Base-by-base conservation (phyloP, 345 rosid species). In the Eucalyptus urophylla region DNA sequence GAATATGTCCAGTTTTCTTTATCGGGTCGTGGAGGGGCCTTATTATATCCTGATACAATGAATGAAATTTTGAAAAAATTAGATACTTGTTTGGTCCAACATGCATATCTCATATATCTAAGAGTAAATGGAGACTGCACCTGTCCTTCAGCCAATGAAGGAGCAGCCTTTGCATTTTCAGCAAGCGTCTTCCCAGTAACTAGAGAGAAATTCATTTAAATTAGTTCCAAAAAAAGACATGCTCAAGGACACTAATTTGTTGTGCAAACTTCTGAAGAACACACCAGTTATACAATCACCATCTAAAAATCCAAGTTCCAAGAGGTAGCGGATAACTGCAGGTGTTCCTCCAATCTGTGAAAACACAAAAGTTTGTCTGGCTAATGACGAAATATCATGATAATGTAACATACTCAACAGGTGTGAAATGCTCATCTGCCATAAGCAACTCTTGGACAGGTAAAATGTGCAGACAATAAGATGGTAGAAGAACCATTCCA, bases 151-250 rank as follows among this genome's bases (percentile, higher is more conserved):
- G 97, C 69, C 91, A 98, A 94, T 87, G 89, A 88, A 53, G 99
- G 97, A 90, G 95, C 95, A 87, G 88, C 90, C 91, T 90, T 90
- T 69, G 94, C 91, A 89, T 98, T 97, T 93, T 98, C 98, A 87
- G 97, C 98, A 92, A 97, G 90, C 56, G 98, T 96, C 94, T 95
- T 97, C 90, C 99, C 99, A 43, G 99, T 97, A 60, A 98, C 99
- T 98, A 89, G 87, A 90, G 72, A 76, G 56, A 31, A 91, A 89
- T 88, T 37, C 86, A 88, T 53, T 49, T 80, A 88, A 91, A 53
- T 49, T 50, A 80, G 86, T 40, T 51, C 86, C 14, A 3, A 40
- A 76, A 8, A 87, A 44, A 65, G 29, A 21, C 29, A 67, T 29
- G n/a, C 14, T 14, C 72, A 80, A 8, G 44, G 12, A 85, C 29